Evolutionary conservation across 2,329 filamentous ascomycete species (phyloP).

Genomic region (Cryphonectria carpinicola): DNA sequence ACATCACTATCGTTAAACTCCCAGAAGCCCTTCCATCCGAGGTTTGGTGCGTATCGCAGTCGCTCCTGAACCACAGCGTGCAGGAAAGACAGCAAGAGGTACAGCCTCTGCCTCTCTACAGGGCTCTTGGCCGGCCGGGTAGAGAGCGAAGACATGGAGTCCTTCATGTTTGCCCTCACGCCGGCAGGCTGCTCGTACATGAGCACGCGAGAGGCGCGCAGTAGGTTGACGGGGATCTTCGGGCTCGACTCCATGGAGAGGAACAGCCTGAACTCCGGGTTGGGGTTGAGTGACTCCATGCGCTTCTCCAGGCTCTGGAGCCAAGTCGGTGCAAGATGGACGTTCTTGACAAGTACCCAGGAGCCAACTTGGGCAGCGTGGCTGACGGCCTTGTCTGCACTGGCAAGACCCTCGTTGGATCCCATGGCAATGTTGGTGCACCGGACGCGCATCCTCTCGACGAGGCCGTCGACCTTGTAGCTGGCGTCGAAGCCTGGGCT

Average conservation of each 20-base stretch:
- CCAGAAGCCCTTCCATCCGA: constrained; percentile 99
- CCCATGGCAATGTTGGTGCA: constrained; percentile 99
- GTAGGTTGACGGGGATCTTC: constrained; percentile 94
- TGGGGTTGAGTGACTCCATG: constrained; percentile 91
- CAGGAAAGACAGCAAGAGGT: constrained; percentile 89
- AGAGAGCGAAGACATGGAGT: constrained; percentile 84
- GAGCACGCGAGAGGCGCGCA: constrained; percentile 89
- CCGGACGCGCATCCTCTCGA: constrained; percentile 77
- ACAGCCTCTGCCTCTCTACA: constrained; percentile 87
- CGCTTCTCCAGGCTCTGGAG: constrained; percentile 96
- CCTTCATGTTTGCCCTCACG: constrained; percentile 97
- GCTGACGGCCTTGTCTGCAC: constrained; percentile 92
- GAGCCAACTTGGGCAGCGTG: constrained; percentile 89
- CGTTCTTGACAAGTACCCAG: constrained; percentile 99
- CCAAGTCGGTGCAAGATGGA: constrained; percentile 95
- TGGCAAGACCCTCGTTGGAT: constrained; percentile 90
- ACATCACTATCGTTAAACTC: constrained; percentile 99
- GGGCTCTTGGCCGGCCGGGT: constrained; percentile 78
- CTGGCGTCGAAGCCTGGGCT: constrained; percentile 97
- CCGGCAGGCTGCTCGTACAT: constrained; percentile 99
- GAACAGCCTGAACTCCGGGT: constrained; percentile 92
- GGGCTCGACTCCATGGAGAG: constrained; percentile 96
- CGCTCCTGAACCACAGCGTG: constrained; percentile 96
- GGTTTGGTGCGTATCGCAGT: constrained; percentile 86
- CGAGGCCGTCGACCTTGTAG: constrained; percentile 97